Percentiles rank a stretch among this genome's conserved stretches.
Conservation (phyloP, 2,329 filamentous ascomycete genomes). For the Cordyceps pruinosa region DNA sequence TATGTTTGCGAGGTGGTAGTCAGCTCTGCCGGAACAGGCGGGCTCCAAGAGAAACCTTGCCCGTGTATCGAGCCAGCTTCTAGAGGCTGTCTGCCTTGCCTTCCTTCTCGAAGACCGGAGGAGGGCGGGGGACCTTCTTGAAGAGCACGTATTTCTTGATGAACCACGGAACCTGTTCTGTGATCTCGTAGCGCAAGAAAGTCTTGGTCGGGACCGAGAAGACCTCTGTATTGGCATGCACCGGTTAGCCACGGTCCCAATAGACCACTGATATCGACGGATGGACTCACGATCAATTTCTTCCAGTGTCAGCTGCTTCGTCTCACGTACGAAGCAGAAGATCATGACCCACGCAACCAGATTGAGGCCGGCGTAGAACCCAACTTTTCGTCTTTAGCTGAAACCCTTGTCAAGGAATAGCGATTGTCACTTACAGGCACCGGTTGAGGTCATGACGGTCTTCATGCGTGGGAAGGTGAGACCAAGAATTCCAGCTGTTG, state of each 20-base stretch:
- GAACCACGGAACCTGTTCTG: slow-evolving; percentile 30
- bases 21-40: too few species aligned
- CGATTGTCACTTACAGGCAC: slow-evolving; percentile 21
- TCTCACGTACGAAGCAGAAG: slow-evolving; percentile 40
- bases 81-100: background rate
- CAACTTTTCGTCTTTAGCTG: slow-evolving; percentile 16
- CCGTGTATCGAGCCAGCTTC: background rate
- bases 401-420: rapidly evolving
- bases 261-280: too few species aligned
- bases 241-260: too few species aligned
- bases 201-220: slow-evolving; percentile 26
- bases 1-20: too few species aligned
- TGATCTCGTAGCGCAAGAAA: slow-evolving; percentile 27
- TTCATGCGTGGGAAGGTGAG: slow-evolving; percentile 46
- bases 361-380: slow-evolving; percentile 40
- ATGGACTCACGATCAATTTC: slow-evolving; percentile 25
- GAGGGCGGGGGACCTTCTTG: slow-evolving; percentile 26
- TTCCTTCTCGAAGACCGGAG: slow-evolving; percentile 21
- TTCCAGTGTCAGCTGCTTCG: slow-evolving; percentile 40
- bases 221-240: slow-evolving; percentile 23
- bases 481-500: slow-evolving; percentile 40
- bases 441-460: slow-evolving; percentile 25
- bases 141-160: slow-evolving; percentile 31
- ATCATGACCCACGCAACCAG: slow-evolving; percentile 37
- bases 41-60: background rate